phyloP scores from a whole-genome alignment of 305 asterid species.

The Ajuga reptans region DNA sequence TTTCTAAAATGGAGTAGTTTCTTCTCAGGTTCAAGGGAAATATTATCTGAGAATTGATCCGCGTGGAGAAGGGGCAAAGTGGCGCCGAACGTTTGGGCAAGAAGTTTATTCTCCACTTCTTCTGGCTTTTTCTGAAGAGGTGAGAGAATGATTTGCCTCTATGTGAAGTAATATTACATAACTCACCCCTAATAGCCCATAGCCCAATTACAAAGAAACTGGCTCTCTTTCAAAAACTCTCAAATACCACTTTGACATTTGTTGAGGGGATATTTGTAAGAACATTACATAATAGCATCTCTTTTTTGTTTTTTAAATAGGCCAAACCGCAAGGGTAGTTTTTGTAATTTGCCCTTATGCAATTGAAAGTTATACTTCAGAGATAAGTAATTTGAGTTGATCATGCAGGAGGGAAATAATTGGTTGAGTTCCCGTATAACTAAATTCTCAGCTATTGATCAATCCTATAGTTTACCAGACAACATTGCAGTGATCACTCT shows the following conservation, averaged over 20 bases:
- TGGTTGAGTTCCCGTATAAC: constrained; percentile 49
- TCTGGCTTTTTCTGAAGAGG: constrained; percentile 86
- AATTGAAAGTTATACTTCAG: background rate
- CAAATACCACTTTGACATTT: background rate
- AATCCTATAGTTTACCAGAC: constrained; percentile 74
- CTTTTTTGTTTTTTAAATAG: too few relatives aligned
- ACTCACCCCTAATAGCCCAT: background rate
- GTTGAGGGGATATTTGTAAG: background rate
- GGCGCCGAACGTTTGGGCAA: constrained; percentile 94
- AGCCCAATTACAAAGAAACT: background rate
- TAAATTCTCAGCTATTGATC: constrained; percentile 65
- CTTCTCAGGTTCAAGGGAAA: constrained; percentile 69
- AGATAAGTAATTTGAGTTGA: constrained; percentile 6
- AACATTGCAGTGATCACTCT: constrained; percentile 73
- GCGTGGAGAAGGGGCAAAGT: constrained; percentile 82
- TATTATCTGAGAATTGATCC: constrained; percentile 63
- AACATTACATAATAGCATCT: background rate
- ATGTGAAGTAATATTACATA: background rate
- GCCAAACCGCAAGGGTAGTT: background rate
- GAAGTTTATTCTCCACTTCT: constrained; percentile 89
- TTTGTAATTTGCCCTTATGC: background rate
- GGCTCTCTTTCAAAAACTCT: background rate
- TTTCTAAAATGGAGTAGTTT: background rate
- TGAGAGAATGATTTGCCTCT: constrained; percentile 15
- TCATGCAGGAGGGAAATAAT: constrained; percentile 41